Evolutionary conservation across 176 grass and related monocot species (phyloP), one percentile per base, ranked within the genome.

Genomic region (Poa pratensis): DNA sequence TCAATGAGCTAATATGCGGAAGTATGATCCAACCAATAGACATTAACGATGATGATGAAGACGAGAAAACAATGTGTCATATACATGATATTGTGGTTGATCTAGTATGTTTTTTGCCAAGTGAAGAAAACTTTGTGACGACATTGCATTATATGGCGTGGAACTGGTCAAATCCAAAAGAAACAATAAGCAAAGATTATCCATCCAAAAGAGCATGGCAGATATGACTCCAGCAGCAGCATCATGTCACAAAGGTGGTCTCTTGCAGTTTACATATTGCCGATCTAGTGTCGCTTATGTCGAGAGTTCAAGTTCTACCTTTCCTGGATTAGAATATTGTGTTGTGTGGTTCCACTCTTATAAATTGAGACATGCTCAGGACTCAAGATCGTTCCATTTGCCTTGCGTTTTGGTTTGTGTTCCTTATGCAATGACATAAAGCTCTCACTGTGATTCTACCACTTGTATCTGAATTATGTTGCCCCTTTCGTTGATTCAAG

Each of bases 21-120:
- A 69, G 18, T 13, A 69, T 65, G 34, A 11, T 69, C 37, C 35
- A 40, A 40, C 9, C 9, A 69, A 69, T 69, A 12, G 66, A 69
- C 19, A 40, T 69, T 20, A 69, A 69, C 20, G 66, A 20, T 69
- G 66, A n/a, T 59, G 57, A 59, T n/a, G 34, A 69, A 69, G 66
- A 9, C 9, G 4, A 5, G 66, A 0, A 69, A 8, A 69, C 5
- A 69, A 12, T 8, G 5, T 40, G 20, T 6, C 1, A 18, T 69
- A 20, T 69, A 6, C 66, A 11, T 40, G 66, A n/a, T 40, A 40
- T 69, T 35, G 37, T 69, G 34, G 5, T 69, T 40, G 34, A 46
- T 69, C 34, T 19, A 37, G 9, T 18, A 69, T 40, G 18, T 69
- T 69, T 40, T 46, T 59, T 40, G 35, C 19, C 18, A 69, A 69